Base-by-base conservation (phyloP, 768 basidiomycete species). In the Steccherinum ochraceum region DNA sequence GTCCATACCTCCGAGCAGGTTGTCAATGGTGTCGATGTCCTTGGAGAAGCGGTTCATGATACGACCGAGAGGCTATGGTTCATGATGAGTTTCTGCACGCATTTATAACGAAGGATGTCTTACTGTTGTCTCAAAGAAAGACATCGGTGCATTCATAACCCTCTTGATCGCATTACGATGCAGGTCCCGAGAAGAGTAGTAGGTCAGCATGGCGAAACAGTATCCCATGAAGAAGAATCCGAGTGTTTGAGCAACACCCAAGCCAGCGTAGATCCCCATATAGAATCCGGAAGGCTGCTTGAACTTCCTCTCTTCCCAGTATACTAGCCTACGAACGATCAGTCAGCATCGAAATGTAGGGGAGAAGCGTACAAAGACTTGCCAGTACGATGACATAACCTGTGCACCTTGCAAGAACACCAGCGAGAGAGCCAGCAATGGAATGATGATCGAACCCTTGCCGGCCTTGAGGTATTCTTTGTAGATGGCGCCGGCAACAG, bases 31-130 rank as follows among this genome's bases (percentile, higher is more conserved):
- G 61, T 91, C 87, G 46, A 89, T 79, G 63, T 90, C 86, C 71
- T 92, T 91, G 1, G 89, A 83, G 64, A 96, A 91, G 13, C 91
- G 81, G 64, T 93, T 93, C 80, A 92, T 86, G 55, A 96, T 89
- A 11, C 90, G 81, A 13, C 93, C 93, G 19, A 89, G 74, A 4
- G 89, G 89, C 75, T 55, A 41, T n/a, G n/a, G n/a, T n/a, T 54
- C 50, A 24, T 51, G 60, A 52, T n/a, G n/a, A n/a, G n/a, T n/a
- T n/a, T n/a, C n/a, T n/a, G n/a, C n/a, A n/a, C n/a, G n/a, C n/a
- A n/a, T n/a, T n/a, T n/a, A n/a, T n/a, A n/a, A n/a, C n/a, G n/a
- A 42, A 54, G 21, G 24, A 50, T 19, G 49, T 60, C 72, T 58
- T 59, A 84, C 83, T 4, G 87, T 89, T 1, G 84, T 92, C 61